phyloP scores from a whole-genome alignment of 495 filamentous ascomycete genomes.

The Letharia columbiana region DNA sequence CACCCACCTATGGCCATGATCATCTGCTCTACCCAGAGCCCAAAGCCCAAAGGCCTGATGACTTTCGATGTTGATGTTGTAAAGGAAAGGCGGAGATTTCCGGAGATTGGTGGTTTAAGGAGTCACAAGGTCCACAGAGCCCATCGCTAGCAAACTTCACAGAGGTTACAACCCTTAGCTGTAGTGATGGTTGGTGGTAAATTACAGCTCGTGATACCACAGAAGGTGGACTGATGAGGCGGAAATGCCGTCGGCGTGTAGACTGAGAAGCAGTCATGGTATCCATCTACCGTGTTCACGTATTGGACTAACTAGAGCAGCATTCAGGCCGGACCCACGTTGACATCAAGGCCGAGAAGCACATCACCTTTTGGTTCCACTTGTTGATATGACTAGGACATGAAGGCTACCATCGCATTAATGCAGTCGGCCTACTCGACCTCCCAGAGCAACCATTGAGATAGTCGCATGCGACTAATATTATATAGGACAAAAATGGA shows the following conservation, averaged over 20 bases:
- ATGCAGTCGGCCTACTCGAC: not conserved
- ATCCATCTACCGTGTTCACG: not conserved
- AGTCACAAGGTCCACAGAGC: not conserved
- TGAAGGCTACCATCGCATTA: not conserved
- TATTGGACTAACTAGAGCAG: not conserved
- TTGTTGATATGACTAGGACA: not conserved
- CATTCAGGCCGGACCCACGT: not conserved
- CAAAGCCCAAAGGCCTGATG: not conserved
- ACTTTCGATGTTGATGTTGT: not conserved
- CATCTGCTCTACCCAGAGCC: not conserved
- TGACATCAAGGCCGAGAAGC: not conserved
- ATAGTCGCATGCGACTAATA: not conserved
- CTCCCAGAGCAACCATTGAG: not conserved
- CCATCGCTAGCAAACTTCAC: not conserved
- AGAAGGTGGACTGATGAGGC: not conserved
- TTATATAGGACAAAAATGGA: not conserved
- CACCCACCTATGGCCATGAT: not conserved
- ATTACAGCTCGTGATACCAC: not conserved
- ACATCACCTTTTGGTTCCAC: not conserved
- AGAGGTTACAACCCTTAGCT: not conserved
- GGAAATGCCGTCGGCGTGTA: not conserved
- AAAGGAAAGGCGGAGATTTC: conserved; percentile 1
- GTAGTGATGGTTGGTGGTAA: not conserved
- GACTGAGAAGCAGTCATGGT: not conserved
- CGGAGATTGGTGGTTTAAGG: conserved; percentile 2